Percentiles rank a stretch among this genome's conserved stretches.
Conservation (phyloP, 106 monocot species). For the Dendrobium catenatum region DNA sequence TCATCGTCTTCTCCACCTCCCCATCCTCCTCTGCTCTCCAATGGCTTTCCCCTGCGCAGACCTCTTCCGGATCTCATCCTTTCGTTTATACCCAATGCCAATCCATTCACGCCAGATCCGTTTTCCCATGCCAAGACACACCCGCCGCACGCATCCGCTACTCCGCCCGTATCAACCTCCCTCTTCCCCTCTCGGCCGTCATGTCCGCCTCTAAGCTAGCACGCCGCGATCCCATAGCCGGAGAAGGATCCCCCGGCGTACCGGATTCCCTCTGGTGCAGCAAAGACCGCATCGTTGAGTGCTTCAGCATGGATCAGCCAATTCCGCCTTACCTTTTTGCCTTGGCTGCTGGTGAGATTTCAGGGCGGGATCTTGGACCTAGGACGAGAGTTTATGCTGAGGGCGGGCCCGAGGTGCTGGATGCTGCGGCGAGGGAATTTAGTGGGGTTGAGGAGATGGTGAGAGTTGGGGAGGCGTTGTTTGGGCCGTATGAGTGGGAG, state of each 20-base stretch:
- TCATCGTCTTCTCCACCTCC: conserved; percentile 62
- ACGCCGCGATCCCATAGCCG: conserved; percentile 41
- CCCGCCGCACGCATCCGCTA: conserved; percentile 76
- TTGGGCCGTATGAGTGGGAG: conserved; percentile 92
- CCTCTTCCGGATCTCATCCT: conserved; percentile 39
- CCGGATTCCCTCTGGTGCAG: conserved; percentile 57
- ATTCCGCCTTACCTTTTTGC: conserved; percentile 93
- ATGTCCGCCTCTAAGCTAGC: conserved; percentile 55
- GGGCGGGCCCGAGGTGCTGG: conserved; percentile 45
- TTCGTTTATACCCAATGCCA: conserved; percentile 96
- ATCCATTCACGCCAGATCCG: conserved; percentile 77
- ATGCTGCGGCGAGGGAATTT: conserved; percentile 77
- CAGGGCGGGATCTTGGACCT: conserved; percentile 61
- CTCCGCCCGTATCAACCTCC: conserved; percentile 65
- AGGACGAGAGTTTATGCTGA: conserved; percentile 79
- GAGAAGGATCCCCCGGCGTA: conserved; percentile 17
- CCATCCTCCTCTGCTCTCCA: conserved; percentile 77
- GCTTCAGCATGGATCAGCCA: conserved; percentile 78
- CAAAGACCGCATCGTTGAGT: conserved; percentile 56
- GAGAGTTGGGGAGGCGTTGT: conserved; percentile 62
- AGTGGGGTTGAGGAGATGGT: conserved; percentile 86
- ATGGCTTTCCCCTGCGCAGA: conserved; percentile 78
- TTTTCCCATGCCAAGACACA: conserved; percentile 99
- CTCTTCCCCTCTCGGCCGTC: conserved; percentile 52
- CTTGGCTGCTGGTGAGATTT: conserved; percentile 74